Percentiles rank a stretch among this genome's conserved stretches.
Evolutionary conservation across 208 protist genomes (phyloP).

Genomic region (Crithidia fasciculata): DNA sequence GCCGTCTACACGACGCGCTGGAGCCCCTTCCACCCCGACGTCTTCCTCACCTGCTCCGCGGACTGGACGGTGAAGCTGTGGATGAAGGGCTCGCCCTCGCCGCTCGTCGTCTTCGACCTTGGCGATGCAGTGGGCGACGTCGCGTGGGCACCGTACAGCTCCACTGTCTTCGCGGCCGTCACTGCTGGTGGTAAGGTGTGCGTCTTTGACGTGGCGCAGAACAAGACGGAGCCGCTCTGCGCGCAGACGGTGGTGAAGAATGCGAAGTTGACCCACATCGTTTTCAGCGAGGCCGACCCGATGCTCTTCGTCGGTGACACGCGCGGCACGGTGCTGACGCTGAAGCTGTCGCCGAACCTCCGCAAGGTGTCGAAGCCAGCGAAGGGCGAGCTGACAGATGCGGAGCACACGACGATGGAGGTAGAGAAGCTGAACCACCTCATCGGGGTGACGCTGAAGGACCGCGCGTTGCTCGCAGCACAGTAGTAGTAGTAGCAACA

Average conservation of each 20-base stretch:
- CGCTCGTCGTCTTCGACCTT: slow-evolving; percentile 96
- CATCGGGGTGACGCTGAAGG: slow-evolving; percentile 92
- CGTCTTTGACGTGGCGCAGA: slow-evolving; percentile 93
- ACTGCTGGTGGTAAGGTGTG: slow-evolving; percentile 95
- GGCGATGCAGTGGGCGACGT: slow-evolving; percentile 95
- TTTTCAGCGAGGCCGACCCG: slow-evolving; percentile 94
- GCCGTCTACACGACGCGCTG: slow-evolving; percentile 95
- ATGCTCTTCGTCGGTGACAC: slow-evolving; percentile 97
- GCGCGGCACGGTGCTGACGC: slow-evolving; percentile 91
- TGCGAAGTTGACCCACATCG: slow-evolving; percentile 96
- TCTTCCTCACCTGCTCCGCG: slow-evolving; percentile 95
- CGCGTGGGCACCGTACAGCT: slow-evolving; percentile 96
- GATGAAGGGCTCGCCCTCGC: slow-evolving; percentile 83
- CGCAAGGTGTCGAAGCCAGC: slow-evolving; percentile 79
- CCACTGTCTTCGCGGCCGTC: slow-evolving; percentile 96
- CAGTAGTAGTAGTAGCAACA: not conserved
- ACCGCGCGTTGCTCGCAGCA: slow-evolving; percentile 79
- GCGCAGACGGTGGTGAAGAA: slow-evolving; percentile 97
- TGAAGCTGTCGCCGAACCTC: slow-evolving; percentile 97
- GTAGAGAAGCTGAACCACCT: slow-evolving; percentile 90
- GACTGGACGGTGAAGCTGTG: slow-evolving; percentile 98
- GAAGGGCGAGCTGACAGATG: slow-evolving; percentile 70
- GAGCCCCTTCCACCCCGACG: slow-evolving; percentile 95
- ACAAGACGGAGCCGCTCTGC: slow-evolving; percentile 97
- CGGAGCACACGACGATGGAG: slow-evolving; percentile 63